These are phyloP conservation scores for Harringtonia lauricola DNA, from an alignment of 2,329 filamentous ascomycete genomes.

Conservation along the genomic window DNA sequence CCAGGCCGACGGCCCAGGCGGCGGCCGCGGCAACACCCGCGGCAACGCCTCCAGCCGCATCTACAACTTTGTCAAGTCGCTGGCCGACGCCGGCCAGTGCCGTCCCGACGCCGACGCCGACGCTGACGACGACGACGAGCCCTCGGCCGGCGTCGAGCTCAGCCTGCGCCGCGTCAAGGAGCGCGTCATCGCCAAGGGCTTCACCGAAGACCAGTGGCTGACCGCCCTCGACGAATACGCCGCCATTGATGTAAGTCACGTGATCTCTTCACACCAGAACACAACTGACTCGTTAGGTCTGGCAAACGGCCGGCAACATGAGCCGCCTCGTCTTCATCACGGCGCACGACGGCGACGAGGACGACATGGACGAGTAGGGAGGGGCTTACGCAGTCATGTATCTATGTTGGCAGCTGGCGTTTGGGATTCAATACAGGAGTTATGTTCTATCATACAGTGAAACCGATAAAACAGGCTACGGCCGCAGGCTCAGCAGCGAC, in stretches of 20 bases:
- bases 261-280: too few species aligned
- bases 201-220: slow-evolving; percentile 87
- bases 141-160: slow-evolving; percentile 54
- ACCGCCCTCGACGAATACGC: slow-evolving; percentile 84
- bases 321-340: slow-evolving; percentile 62
- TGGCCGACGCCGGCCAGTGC: slow-evolving; percentile 79
- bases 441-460: not conserved
- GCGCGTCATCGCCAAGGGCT: slow-evolving; percentile 88
- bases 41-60: slow-evolving; percentile 81
- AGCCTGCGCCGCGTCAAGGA: slow-evolving; percentile 84
- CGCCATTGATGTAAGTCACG: slow-evolving; percentile 78
- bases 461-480: slow-evolving; percentile 16
- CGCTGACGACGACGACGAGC: slow-evolving; percentile 44
- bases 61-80: slow-evolving; percentile 83
- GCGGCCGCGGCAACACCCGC: slow-evolving; percentile 53
- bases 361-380: slow-evolving; percentile 32
- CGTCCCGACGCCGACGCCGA: slow-evolving; percentile 57
- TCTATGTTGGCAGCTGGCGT: not conserved
- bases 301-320: slow-evolving; percentile 66
- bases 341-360: slow-evolving; percentile 36
- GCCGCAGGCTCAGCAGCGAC: slow-evolving; percentile 35
- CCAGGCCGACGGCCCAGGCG: slow-evolving; percentile 59
- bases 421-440: not conserved
- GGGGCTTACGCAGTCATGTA: not conserved
- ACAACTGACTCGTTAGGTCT: too few species aligned